phyloP scores from a whole-genome alignment of 31 red algal species.

The Asparagopsis taxiformis region DNA sequence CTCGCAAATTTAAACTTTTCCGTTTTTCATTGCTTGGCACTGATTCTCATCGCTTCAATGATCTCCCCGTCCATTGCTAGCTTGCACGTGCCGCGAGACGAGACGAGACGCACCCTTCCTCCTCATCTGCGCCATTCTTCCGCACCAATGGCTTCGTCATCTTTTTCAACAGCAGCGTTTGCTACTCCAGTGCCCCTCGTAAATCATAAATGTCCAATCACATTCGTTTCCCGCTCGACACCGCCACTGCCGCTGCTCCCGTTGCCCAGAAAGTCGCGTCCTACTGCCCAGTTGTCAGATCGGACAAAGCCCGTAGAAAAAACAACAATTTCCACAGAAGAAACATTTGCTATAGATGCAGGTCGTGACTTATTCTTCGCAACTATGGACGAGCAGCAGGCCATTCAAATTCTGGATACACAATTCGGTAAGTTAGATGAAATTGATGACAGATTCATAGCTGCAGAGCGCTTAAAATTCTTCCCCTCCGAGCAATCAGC shows the following conservation, averaged over 20 bases:
- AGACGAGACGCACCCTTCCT: too few species aligned
- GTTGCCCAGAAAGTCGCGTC: neutral
- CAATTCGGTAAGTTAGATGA: constrained; percentile 20
- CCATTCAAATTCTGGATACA: constrained; percentile 47
- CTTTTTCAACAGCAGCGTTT: too few species aligned
- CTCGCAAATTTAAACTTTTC: too few species aligned
- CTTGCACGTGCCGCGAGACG: too few species aligned
- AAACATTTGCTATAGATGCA: constrained; percentile 65
- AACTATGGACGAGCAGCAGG: constrained; percentile 55
- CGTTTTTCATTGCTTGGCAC: too few species aligned
- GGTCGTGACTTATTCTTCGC: constrained; percentile 79
- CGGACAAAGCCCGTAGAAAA: neutral
- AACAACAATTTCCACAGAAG: constrained; percentile 43
- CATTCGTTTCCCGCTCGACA: neutral
- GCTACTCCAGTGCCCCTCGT: neutral
- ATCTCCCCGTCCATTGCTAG: too few species aligned
- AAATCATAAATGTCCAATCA: neutral
- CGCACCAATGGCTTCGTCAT: too few species aligned
- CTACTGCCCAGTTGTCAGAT: neutral
- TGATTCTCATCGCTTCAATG: too few species aligned
- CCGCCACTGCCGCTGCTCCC: neutral
- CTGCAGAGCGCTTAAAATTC: constrained; percentile 87
- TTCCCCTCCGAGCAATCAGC: constrained; percentile 50
- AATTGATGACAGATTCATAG: constrained; percentile 69
- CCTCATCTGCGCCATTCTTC: too few species aligned